These are phyloP conservation scores for Lactarius pseudohatsudake DNA, from an alignment of 768 basidiomycete genomes.

Conservation along the genomic window DNA sequence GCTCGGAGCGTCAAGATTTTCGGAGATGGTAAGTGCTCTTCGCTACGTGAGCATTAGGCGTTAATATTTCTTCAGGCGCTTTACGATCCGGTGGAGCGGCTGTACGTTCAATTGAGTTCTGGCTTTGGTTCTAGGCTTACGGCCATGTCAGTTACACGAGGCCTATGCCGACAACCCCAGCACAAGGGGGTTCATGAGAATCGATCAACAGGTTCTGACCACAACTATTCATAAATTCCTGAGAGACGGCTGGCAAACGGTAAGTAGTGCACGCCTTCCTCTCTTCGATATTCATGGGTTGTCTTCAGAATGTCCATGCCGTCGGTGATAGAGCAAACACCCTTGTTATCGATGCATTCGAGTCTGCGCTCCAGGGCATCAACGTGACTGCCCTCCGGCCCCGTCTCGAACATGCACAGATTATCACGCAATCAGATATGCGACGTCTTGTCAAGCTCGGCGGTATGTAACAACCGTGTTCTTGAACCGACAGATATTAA, in stretches of 20 bases:
- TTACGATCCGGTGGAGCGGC: conserved; percentile 90
- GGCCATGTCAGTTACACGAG: conserved; percentile 58
- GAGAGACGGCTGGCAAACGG: conserved; percentile 87
- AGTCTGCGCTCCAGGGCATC: conserved; percentile 57
- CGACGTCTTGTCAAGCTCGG: conserved; percentile 74
- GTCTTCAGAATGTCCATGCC: conserved; percentile 75
- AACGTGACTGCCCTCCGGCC: conserved; percentile 69
- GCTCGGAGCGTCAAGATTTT: conserved; percentile 81
- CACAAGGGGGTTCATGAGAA: conserved; percentile 77
- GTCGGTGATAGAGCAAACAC: conserved; percentile 88
- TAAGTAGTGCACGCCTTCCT: conserved; percentile 40
- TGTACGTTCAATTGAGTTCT: conserved; percentile 40
- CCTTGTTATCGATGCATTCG: conserved; percentile 81
- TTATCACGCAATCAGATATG: conserved; percentile 77
- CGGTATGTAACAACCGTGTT: conserved; percentile 45
- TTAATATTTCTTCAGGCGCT: conserved; percentile 53
- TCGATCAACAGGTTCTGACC: conserved; percentile 58
- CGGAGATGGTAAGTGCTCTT: conserved; percentile 53
- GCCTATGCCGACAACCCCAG: conserved; percentile 79
- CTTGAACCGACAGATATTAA: neutral
- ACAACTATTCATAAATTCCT: conserved; percentile 68
- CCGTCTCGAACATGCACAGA: conserved; percentile 89
- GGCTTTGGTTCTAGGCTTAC: conserved; percentile 9
- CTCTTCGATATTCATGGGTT: neutral
- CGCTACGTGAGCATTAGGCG: neutral